A percentile compares a stretch with the other conserved stretches of the same genome.
phyloP scores from a whole-genome alignment of 371 early-diverging fungal species.

The Actinomucor elegans region DNA sequence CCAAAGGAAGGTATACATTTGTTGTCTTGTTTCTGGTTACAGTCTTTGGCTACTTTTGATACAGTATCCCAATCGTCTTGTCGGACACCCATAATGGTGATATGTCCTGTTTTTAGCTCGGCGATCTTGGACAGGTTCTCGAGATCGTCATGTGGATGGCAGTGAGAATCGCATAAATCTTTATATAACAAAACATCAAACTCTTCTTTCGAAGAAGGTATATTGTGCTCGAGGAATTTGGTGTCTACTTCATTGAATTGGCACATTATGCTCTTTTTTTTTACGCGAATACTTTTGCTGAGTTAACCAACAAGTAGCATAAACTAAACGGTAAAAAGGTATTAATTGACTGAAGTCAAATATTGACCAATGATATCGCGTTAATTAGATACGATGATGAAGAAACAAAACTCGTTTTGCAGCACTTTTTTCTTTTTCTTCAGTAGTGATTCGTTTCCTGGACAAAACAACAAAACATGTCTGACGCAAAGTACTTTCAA shows the following conservation, averaged over 20 bases:
- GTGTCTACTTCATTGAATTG: background rate
- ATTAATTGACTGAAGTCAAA: too few species aligned
- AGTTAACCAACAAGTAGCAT: too few species aligned
- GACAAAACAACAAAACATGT: constrained; percentile 35
- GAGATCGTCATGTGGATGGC: constrained; percentile 49
- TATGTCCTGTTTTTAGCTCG: constrained; percentile 35
- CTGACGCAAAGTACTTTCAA: constrained; percentile 86
- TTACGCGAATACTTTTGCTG: too few species aligned
- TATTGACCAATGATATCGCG: too few species aligned
- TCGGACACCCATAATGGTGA: constrained; percentile 52
- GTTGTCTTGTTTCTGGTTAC: constrained; percentile 1
- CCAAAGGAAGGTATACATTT: constrained; percentile 50
- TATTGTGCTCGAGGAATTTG: constrained; percentile 11
- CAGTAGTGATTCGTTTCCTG: background rate
- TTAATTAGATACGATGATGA: too few species aligned
- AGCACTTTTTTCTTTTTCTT: background rate
- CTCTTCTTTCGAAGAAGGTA: constrained; percentile 12
- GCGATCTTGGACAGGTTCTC: constrained; percentile 27
- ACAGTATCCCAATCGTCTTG: constrained; percentile 51
- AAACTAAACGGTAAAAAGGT: too few species aligned
- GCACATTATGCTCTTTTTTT: too few species aligned
- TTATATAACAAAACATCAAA: constrained; percentile 19
- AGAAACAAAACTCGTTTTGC: too few species aligned
- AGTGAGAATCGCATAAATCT: constrained; percentile 46
- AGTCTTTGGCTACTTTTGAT: constrained; percentile 21